These are phyloP conservation scores for Fusarium globosum DNA, from an alignment of 2,329 filamentous ascomycete genomes.

Conservation along the genomic window DNA sequence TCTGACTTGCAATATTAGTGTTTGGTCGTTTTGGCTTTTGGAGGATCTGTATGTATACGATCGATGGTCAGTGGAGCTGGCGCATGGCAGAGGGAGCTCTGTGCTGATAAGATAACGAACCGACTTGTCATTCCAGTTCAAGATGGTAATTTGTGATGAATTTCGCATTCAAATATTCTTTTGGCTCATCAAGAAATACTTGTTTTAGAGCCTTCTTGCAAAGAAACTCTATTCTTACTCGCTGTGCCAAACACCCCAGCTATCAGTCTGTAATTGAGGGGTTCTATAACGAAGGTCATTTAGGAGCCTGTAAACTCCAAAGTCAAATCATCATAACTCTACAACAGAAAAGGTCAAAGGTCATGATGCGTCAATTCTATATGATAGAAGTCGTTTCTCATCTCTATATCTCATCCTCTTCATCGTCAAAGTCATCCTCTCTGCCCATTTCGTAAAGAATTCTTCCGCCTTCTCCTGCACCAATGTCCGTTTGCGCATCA, in stretches of 20 bases:
- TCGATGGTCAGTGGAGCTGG: conserved; percentile 30
- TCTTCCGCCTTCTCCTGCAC: conserved; percentile 85
- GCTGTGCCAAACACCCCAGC: neutral
- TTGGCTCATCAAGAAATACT: neutral
- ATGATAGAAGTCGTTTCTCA: neutral
- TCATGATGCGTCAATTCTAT: neutral
- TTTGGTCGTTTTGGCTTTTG: conserved; percentile 1
- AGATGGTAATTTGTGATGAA: conserved; percentile 1
- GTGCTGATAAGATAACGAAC: conserved; percentile 44
- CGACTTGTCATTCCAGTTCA: conserved; percentile 12
- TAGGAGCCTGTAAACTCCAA: neutral
- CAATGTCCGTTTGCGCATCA: conserved; percentile 87
- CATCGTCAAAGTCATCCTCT: conserved; percentile 97
- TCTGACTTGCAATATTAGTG: neutral
- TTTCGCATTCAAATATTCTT: neutral
- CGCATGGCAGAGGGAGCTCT: conserved; percentile 20
- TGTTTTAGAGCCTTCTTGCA: too few species aligned
- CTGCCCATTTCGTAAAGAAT: conserved; percentile 97
- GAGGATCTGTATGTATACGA: conserved; percentile 7
- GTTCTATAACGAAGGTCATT: neutral
- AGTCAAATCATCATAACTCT: neutral
- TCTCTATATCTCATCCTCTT: conserved; percentile 86
- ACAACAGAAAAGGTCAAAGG: neutral
- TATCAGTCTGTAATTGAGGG: too few species aligned
- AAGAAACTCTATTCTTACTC: neutral